phyloP scores from a whole-genome alignment of 1,284 basidiomycete species.

The Puccinia hordei region DNA sequence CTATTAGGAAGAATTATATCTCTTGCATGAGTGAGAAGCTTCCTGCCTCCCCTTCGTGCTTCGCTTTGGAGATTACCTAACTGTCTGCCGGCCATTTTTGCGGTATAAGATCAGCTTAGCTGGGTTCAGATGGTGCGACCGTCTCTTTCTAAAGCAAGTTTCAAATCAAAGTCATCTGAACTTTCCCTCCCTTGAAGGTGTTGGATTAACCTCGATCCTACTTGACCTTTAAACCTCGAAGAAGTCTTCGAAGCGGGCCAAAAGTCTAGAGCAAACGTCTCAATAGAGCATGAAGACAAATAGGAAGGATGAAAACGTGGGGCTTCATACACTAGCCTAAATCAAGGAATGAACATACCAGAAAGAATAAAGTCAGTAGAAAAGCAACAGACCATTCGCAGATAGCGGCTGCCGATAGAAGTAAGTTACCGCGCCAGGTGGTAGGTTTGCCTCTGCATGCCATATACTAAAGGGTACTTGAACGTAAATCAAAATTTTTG shows the following conservation, averaged over 20 bases:
- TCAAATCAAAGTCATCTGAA: conserved; percentile 16
- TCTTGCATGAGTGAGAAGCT: no score
- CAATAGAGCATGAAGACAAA: not conserved
- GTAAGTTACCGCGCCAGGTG: conserved; percentile 10
- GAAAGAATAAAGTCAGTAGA: conserved; percentile 27
- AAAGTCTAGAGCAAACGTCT: conserved; percentile 46
- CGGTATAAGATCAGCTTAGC: not conserved
- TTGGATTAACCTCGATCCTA: conserved; percentile 10
- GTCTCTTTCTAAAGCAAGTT: conserved; percentile 3
- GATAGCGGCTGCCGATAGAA: conserved; percentile 18
- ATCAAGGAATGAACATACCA: conserved; percentile 22
- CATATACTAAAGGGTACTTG: not conserved
- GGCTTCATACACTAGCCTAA: no score
- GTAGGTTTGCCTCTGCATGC: conserved; percentile 34
- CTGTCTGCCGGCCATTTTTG: no score
- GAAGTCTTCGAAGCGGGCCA: conserved; percentile 43
- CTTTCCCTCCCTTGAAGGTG: not conserved
- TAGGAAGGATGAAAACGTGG: not conserved
- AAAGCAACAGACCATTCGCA: conserved; percentile 43
- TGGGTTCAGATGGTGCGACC: not conserved
- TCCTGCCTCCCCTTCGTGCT: no score
- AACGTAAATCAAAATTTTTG: not conserved
- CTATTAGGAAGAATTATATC: no score
- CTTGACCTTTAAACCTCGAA: conserved; percentile 12
- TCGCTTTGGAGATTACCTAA: no score